Base-by-base conservation (phyloP, 1,139 yeast species). In the Geotrichum siamense region DNA sequence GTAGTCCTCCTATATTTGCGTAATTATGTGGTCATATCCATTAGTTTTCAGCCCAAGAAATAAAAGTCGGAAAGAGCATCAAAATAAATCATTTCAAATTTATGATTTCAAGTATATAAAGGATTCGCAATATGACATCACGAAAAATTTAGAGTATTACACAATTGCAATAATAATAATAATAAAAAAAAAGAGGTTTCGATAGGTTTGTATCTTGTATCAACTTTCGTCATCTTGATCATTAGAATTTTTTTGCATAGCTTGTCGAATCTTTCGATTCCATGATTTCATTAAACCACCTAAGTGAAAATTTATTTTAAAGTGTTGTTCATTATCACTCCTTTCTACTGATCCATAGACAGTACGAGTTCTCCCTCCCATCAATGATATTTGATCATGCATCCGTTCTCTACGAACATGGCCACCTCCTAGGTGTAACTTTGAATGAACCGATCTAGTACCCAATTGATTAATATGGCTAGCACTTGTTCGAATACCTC, bases 311-410 rank as follows among this genome's bases (percentile, higher is more conserved):
- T 12, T 30, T 16, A 9, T 17, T 5, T 21, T 17, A n/a, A 13
- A 13, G 13, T 28, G 16, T 6, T 8, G 8, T 5, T 17, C 34
- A 17, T 30, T 21, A 16, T 16, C 21, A 23, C 26, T 28, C 15
- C 6, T n/a, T 28, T 28, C 32, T 8, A 8, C 32, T 9, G 19
- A 25, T 9, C 37, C 37, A 33, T 33, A 33, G 5, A 33, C 16
- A 6, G 21, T 26, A 13, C 21, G 37, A n/a, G n/a, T 30, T 16
- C 26, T 21, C 19, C 19, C 6, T 16, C 19, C 37, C n/a, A 33
- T 22, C 16, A 33, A 20, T n/a, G 40, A 29, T 28, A 28, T 38
- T 10, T 38, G 40, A 20, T 38, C 40, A 12, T 29, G 40, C 17
- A 38, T 20, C 13, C 40, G 25, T 5, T 33, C 13, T 21, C 40